Evolutionary conservation across 805 yeast genomes (phyloP), one percentile per base, ranked within the genome.

Genomic region (Nakazawaea populi): DNA sequence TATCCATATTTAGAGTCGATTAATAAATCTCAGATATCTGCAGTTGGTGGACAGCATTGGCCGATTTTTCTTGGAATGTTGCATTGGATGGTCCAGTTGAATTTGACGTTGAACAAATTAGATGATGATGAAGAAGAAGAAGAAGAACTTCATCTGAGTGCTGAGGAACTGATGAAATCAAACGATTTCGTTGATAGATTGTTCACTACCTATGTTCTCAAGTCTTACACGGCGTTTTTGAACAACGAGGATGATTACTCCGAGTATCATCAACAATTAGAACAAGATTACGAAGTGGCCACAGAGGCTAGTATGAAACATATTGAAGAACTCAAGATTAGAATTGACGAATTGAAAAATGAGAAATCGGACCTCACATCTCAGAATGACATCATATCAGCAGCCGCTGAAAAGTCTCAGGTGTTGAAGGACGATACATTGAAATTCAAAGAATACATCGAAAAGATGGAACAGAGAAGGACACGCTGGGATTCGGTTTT

Each of bases 21-120:
- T 39, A 87, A 85, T 64, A 84, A 90, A 60, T 85, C 94, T 1
- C 95, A 89, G 62, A 83, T 90, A 38, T 81, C 90, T 38, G 96
- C 96, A 0, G 96, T 89, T 10, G 96, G 96, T 5, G 96, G 96
- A 2, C 82, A 85, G 46, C 83, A 82, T 56, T 90, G 97, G 97
- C 89, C 88, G 10, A 76, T 77, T 6, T 87, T 89, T 56, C 65
- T 90, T 41, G 96, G 94, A 1, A 80, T 91, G 77, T 68, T 90
- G 27, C 83, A 85, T 63, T 90, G 97, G 97, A 63, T 90, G 43
- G 81, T 85, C 4, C 80, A 80, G 55, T 72, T 81, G 54, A 82
- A 73, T 58, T 61, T 54, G 55, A 73, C 70, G 47, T 64, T 71
- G 51, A 80, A 77, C 46, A 60, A 61, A 40, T 63, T 66, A 46